These are phyloP conservation scores for Gonium pectorale DNA, from an alignment of 139 green algal genomes.

Conservation along the genomic window DNA sequence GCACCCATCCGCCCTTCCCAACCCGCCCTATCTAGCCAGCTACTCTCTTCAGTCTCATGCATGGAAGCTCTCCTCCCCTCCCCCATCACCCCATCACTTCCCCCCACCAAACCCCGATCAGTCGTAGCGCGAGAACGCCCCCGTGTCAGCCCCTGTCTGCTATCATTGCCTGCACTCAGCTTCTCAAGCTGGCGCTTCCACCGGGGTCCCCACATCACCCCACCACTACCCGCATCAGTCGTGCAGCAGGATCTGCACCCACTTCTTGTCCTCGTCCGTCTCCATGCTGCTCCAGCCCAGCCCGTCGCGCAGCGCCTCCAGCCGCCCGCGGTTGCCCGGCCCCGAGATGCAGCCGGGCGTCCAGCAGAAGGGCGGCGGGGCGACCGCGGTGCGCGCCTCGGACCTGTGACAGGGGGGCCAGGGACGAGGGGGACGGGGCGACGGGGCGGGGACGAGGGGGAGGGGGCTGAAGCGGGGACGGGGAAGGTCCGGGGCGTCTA, in stretches of 20 bases:
- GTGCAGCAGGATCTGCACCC: constrained; percentile 70
- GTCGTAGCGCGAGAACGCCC: background rate
- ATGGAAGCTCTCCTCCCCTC: background rate
- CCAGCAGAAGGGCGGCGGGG: constrained; percentile 48
- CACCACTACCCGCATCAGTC: background rate
- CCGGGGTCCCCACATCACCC: background rate
- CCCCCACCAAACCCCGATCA: background rate
- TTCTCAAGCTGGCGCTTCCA: background rate
- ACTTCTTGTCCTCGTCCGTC: constrained; percentile 72
- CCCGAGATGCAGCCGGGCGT: constrained; percentile 53
- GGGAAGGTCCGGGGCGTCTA: too few species aligned
- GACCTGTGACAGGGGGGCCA: background rate
- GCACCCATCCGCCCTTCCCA: too few species aligned
- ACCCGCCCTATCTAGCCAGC: too few species aligned
- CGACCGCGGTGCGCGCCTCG: background rate
- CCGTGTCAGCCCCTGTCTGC: background rate
- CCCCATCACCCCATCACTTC: background rate
- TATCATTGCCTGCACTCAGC: background rate
- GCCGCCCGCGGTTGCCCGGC: constrained; percentile 37
- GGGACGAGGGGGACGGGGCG: too few species aligned
- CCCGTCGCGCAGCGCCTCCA: constrained; percentile 52
- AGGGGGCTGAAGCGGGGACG: too few species aligned
- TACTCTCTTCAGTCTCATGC: too few species aligned
- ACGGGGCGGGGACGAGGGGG: too few species aligned
- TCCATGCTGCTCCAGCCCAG: constrained; percentile 66